phyloP scores from a whole-genome alignment of 176 grass and related monocot genomes.

The Dactylis glomerata region DNA sequence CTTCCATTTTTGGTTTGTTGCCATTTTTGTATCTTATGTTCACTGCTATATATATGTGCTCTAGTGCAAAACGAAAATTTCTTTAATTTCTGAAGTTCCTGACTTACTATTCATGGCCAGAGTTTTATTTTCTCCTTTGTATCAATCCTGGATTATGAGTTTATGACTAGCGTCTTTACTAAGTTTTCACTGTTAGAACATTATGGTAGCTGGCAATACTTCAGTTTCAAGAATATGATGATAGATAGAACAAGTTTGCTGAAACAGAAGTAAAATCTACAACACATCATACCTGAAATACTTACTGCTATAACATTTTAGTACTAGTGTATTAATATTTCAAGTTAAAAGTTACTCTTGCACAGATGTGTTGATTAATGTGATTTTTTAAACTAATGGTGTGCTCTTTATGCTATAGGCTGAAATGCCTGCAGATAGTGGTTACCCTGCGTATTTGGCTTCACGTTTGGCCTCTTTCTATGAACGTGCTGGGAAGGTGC shows the following conservation, averaged over 20 bases:
- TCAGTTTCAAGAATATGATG: conserved; percentile 5
- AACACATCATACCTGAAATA: conserved; percentile 5
- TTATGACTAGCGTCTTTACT: background rate
- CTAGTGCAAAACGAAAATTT: background rate
- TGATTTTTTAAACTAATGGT: conserved; percentile 26
- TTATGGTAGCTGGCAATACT: background rate
- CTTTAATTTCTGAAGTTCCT: background rate
- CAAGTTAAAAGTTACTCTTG: background rate
- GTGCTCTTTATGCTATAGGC: conserved; percentile 49
- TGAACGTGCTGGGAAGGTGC: conserved; percentile 98
- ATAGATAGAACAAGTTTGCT: background rate
- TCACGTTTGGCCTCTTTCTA: conserved; percentile 95
- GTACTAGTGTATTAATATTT: background rate
- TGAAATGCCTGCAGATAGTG: conserved; percentile 99
- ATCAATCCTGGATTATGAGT: background rate
- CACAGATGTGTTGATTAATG: background rate
- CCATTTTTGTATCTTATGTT: conserved; percentile 4
- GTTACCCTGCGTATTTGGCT: conserved; percentile 98
- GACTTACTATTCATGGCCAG: background rate
- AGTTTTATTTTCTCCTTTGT: conserved; percentile 5
- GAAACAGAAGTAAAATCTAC: conserved; percentile 9
- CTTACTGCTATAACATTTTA: background rate
- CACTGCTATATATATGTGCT: background rate
- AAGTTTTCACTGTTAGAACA: background rate
- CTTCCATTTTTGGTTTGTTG: conserved; percentile 3